A percentile compares a stretch with the other conserved stretches of the same genome.
Conservation (phyloP, 768 basidiomycete species). For the Crassisporium funariophilum region DNA sequence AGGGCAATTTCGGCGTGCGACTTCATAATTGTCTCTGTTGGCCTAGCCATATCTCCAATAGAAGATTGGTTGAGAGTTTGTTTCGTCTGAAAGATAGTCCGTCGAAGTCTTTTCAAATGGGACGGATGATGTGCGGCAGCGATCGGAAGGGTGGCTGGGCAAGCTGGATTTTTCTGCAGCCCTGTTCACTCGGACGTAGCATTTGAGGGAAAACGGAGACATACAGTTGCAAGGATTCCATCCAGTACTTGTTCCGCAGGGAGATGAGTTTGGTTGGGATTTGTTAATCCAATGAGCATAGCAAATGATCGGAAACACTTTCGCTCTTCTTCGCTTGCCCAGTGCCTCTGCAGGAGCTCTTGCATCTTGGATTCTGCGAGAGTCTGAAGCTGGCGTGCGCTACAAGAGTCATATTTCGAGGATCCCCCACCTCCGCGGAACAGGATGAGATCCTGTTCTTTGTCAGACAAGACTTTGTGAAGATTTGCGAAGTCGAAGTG, state of each 20-base stretch:
- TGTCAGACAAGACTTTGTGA: not conserved
- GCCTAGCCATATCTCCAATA: not conserved
- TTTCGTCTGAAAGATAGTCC: slow-evolving; percentile 26
- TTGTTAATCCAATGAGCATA: slow-evolving; percentile 29
- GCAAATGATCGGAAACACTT: slow-evolving; percentile 29
- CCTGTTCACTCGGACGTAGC: not conserved
- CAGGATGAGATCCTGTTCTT: not conserved
- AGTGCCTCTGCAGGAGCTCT: slow-evolving; percentile 23
- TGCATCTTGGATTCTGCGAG: slow-evolving; percentile 33
- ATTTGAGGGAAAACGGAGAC: too few relatives aligned
- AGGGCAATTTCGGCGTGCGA: slow-evolving; percentile 24
- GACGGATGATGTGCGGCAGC: slow-evolving; percentile 51
- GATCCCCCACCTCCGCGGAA: not conserved
- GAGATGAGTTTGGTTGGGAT: not conserved
- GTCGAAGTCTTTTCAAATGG: slow-evolving; percentile 34
- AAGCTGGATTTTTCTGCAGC: not conserved
- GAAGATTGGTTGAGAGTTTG: not conserved
- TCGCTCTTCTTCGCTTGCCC: slow-evolving; percentile 27
- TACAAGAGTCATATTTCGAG: slow-evolving; percentile 26
- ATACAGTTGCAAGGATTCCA: not conserved
- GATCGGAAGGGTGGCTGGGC: slow-evolving; percentile 36
- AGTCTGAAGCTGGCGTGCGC: slow-evolving; percentile 32
- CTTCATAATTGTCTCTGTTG: not conserved
- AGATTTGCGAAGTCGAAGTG: not conserved
- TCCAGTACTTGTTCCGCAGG: not conserved